A percentile compares a stretch with the other conserved stretches of the same genome.
These are phyloP conservation scores for Xylaria curta DNA, from an alignment of 495 filamentous ascomycete genomes.

Conservation along the genomic window DNA sequence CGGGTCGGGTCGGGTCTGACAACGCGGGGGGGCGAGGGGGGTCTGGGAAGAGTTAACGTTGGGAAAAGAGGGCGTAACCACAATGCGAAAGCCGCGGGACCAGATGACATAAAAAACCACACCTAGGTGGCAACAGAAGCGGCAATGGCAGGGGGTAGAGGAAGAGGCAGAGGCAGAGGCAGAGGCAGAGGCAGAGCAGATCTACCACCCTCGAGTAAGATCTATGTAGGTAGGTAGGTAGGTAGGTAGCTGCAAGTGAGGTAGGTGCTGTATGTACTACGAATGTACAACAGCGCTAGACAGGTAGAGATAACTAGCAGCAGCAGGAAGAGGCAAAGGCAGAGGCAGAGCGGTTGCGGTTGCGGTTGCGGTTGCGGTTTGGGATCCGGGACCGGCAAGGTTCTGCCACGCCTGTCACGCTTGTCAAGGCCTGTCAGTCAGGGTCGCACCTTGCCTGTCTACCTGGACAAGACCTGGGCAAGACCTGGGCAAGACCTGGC, in stretches of 20 bases:
- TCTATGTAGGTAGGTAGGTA: neutral
- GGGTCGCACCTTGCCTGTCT: conserved; percentile 23
- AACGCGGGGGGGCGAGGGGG: too few species aligned
- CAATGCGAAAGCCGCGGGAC: conserved; percentile 6
- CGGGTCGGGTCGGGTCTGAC: conserved; percentile 11
- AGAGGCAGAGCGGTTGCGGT: neutral
- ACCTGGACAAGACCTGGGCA: conserved; percentile 18
- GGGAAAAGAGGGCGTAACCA: conserved; percentile 16
- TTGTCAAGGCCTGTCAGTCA: conserved; percentile 28
- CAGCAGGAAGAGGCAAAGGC: too few species aligned
- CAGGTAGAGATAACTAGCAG: too few species aligned
- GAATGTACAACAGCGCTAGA: conserved; percentile 6
- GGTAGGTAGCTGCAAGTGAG: too few species aligned
- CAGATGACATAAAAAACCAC: conserved; percentile 11
- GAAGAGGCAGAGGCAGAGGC: neutral
- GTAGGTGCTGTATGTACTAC: neutral
- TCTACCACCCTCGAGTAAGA: neutral
- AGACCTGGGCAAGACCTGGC: too few species aligned
- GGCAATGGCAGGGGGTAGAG: conserved; percentile 6
- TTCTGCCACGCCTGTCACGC: conserved; percentile 2
- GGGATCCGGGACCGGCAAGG: conserved; percentile 16
- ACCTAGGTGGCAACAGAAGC: conserved; percentile 18
- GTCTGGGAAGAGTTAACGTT: conserved; percentile 5
- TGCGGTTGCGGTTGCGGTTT: too few species aligned
- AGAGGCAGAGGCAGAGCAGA: neutral